Percentiles rank a stretch among this genome's conserved stretches.
phyloP scores from a whole-genome alignment of 1,284 basidiomycete genomes.

The Trichosporon faecale region DNA sequence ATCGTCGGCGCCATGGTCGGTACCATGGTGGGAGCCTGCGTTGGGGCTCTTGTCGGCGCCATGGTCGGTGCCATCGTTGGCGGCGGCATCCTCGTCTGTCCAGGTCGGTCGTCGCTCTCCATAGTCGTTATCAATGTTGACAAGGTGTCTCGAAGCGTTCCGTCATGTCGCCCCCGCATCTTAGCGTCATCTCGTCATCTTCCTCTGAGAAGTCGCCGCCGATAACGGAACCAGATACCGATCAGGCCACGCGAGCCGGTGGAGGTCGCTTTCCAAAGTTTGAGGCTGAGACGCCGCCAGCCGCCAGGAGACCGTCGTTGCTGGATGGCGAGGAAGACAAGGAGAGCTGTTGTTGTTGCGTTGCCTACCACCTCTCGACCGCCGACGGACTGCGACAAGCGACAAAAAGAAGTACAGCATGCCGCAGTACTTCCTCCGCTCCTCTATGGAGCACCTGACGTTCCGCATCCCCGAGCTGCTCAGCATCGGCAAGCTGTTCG shows the following conservation, averaged over 20 bases:
- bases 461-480: conserved; percentile 76
- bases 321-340: not conserved
- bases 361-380: not conserved
- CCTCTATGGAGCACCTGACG: conserved; percentile 72
- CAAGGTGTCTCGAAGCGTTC: not conserved
- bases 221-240: conserved; percentile 8
- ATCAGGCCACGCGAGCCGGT: not conserved
- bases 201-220: not conserved
- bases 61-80: conserved; percentile 5
- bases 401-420: conserved; percentile 23
- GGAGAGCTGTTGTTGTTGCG: not conserved
- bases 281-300: not conserved
- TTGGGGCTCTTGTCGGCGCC: not conserved
- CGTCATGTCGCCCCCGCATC: not conserved
- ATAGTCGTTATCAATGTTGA: not conserved
- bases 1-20: not conserved
- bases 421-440: conserved; percentile 64
- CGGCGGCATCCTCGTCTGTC: conserved; percentile 9
- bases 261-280: conserved; percentile 17
- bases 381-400: not conserved
- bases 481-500: conserved; percentile 41
- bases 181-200: conserved; percentile 6
- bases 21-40: not conserved
- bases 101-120: not conserved
- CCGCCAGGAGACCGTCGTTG: not conserved